phyloP scores from a whole-genome alignment of 1,284 basidiomycete species.

The Kalmanozyma brasiliensis region DNA sequence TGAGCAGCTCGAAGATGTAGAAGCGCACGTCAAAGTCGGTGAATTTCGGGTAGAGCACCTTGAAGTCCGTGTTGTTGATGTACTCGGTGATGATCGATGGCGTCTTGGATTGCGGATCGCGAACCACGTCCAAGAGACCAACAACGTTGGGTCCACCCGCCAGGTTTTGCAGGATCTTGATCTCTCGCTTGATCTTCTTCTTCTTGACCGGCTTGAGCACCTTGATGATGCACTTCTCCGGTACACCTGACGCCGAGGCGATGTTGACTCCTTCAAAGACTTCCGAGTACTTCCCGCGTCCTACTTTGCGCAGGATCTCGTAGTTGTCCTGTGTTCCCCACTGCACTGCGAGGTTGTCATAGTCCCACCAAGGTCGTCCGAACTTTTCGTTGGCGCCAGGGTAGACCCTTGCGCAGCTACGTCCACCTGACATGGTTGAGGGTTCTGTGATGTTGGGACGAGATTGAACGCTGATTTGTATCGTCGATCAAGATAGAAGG shows the following conservation, averaged over 20 bases:
- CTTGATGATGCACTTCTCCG: slow-evolving; percentile 96
- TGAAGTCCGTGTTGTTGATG: slow-evolving; percentile 98
- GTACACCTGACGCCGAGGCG: slow-evolving; percentile 74
- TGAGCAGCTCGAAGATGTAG: slow-evolving; percentile 96
- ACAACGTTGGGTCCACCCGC: slow-evolving; percentile 92
- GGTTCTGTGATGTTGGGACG: slow-evolving; percentile 1
- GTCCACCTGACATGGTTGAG: slow-evolving; percentile 36
- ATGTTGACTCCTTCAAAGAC: slow-evolving; percentile 98
- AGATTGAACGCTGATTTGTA: no score
- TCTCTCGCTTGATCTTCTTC: slow-evolving; percentile 99
- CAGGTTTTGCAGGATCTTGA: slow-evolving; percentile 97
- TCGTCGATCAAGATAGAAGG: no score
- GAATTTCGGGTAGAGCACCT: slow-evolving; percentile 93
- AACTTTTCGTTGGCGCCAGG: slow-evolving; percentile 73
- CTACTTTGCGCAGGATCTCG: slow-evolving; percentile 96
- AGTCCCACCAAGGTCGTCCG: slow-evolving; percentile 74
- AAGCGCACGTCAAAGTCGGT: slow-evolving; percentile 93
- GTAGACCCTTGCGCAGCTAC: slow-evolving; percentile 71
- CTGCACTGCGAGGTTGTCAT: slow-evolving; percentile 69
- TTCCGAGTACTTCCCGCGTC: slow-evolving; percentile 80
- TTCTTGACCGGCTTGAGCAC: slow-evolving; percentile 99
- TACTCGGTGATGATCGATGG: slow-evolving; percentile 98
- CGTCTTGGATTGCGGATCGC: slow-evolving; percentile 89
- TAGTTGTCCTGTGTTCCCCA: slow-evolving; percentile 86
- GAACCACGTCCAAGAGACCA: slow-evolving; percentile 89